A percentile compares a stretch with the other conserved stretches of the same genome.
Evolutionary conservation across 106 monocot genomes (phyloP).

Genomic region (Hemerocallis citrina): DNA sequence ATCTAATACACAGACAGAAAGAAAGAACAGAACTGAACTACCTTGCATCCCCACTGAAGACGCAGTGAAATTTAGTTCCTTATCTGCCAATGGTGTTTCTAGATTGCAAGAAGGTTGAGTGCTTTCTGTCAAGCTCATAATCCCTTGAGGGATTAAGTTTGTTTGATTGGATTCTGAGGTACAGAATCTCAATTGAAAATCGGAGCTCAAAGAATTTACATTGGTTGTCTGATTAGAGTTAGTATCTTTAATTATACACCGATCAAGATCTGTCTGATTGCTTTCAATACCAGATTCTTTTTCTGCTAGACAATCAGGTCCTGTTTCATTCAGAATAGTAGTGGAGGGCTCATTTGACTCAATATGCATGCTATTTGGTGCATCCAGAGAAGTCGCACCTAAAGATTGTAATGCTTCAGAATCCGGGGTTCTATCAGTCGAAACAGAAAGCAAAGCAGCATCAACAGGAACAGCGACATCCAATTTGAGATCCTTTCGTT

Average conservation of each 20-base stretch:
- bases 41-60: constrained; percentile 38
- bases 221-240: constrained; percentile 3
- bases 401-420: neutral
- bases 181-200: constrained; percentile 27
- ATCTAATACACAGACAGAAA: neutral
- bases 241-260: constrained; percentile 1
- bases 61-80: constrained; percentile 10
- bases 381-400: neutral
- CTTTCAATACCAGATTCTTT: no score
- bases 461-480: no score
- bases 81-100: constrained; percentile 11
- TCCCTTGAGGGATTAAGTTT: constrained; percentile 3
- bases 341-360: neutral
- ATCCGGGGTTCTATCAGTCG: no score
- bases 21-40: neutral
- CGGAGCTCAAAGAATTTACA: constrained; percentile 4
- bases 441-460: no score
- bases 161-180: constrained; percentile 11
- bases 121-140: constrained; percentile 2
- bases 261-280: constrained; percentile 8
- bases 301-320: neutral
- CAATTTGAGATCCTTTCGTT: neutral
- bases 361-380: neutral
- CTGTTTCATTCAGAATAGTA: neutral
- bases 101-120: constrained; percentile 1